These are phyloP conservation scores for Petunia secreta DNA, from an alignment of 257 asterid species.

Conservation along the genomic window DNA sequence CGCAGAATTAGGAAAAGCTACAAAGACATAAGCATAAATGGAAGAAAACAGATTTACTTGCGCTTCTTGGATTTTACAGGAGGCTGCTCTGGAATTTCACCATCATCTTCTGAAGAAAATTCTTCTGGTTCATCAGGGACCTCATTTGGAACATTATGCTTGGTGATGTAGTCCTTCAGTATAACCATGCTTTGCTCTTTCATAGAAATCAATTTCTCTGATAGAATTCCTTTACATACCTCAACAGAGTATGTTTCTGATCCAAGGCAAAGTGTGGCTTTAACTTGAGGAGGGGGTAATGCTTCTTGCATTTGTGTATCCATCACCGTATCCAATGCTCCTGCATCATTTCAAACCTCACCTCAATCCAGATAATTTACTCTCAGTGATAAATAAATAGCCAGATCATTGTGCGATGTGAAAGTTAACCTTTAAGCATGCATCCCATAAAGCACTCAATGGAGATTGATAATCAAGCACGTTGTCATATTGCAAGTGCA, in stretches of 20 bases:
- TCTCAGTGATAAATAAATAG: neutral
- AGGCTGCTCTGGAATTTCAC: conserved; percentile 50
- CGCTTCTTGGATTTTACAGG: conserved; percentile 67
- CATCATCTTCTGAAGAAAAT: conserved; percentile 77
- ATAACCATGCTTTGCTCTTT: conserved; percentile 87
- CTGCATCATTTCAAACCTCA: neutral
- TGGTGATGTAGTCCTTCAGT: conserved; percentile 81
- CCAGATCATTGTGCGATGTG: neutral
- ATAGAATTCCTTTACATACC: conserved; percentile 61
- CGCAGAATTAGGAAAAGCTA: neutral
- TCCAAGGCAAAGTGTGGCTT: conserved; percentile 76
- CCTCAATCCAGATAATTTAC: conserved; percentile 9
- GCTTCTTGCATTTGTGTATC: conserved; percentile 42
- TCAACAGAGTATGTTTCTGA: conserved; percentile 62
- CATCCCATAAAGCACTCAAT: conserved; percentile 17
- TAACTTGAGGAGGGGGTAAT: conserved; percentile 47
- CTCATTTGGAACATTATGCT: conserved; percentile 75
- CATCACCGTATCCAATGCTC: conserved; percentile 33
- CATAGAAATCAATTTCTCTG: conserved; percentile 71
- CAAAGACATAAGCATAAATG: neutral
- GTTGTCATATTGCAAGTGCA: neutral
- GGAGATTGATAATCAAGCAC: neutral
- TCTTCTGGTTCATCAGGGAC: conserved; percentile 90
- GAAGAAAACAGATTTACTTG: conserved; percentile 42
- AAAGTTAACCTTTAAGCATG: neutral